Percentiles rank a stretch among this genome's conserved stretches.
Evolutionary conservation across 2,329 filamentous ascomycete genomes (phyloP).

Genomic region (Emergomyces pasteurianus): DNA sequence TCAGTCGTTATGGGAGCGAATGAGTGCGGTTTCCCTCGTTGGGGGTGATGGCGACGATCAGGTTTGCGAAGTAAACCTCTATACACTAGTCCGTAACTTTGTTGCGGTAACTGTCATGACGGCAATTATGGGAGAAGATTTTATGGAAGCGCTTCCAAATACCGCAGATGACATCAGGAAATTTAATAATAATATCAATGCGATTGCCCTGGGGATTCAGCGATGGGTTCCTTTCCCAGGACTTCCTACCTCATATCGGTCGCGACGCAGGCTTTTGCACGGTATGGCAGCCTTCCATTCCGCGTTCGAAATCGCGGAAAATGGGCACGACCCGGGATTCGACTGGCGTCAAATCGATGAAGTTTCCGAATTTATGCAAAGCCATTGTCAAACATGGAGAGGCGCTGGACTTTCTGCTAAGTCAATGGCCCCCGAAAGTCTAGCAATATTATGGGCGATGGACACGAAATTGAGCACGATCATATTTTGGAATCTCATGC

Average conservation of each 20-base stretch:
- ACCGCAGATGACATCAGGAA: conserved; percentile 44
- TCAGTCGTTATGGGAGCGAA: conserved; percentile 50
- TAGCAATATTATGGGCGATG: conserved; percentile 44
- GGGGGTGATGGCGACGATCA: conserved; percentile 23
- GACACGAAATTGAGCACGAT: conserved; percentile 42
- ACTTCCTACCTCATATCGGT: conserved; percentile 37
- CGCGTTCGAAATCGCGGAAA: conserved; percentile 31
- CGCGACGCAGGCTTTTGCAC: conserved; percentile 31
- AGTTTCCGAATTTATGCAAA: conserved; percentile 34
- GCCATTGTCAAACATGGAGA: conserved; percentile 30
- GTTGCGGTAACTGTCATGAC: conserved; percentile 38
- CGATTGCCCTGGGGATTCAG: conserved; percentile 44
- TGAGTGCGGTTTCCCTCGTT: conserved; percentile 31
- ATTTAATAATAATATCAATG: conserved; percentile 43
- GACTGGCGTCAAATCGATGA: conserved; percentile 39
- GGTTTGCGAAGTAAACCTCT: conserved; percentile 42
- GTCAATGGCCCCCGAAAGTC: conserved; percentile 31
- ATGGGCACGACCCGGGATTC: conserved; percentile 31
- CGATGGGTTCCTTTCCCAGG: conserved; percentile 43
- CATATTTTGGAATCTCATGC: conserved; percentile 41
- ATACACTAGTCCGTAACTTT: conserved; percentile 45
- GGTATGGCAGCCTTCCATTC: conserved; percentile 32
- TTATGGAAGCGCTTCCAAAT: conserved; percentile 40
- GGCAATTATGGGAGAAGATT: conserved; percentile 41
- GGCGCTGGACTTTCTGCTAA: conserved; percentile 25